phyloP scores from a whole-genome alignment of 768 basidiomycete species.

The Megacollybia marginata region DNA sequence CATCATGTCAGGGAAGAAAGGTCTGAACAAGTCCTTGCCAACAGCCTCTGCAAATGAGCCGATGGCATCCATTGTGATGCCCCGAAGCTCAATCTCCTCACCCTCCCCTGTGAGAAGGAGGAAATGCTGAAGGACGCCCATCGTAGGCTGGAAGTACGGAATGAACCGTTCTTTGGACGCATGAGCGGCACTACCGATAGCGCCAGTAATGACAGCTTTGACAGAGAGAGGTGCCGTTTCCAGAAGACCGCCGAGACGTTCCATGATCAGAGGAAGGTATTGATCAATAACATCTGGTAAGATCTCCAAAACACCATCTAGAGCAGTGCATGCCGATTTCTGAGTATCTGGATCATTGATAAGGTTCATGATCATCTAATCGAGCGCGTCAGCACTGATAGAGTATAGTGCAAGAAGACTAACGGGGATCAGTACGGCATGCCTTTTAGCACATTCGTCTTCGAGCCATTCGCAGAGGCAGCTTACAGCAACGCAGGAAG shows the following conservation, averaged over 20 bases:
- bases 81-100: slow-evolving; percentile 90
- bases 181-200: slow-evolving; percentile 96
- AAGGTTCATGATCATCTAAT: slow-evolving; percentile 81
- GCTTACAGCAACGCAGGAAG: slow-evolving; percentile 91
- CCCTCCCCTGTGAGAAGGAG: slow-evolving; percentile 78
- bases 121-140: slow-evolving; percentile 85
- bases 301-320: slow-evolving; percentile 94
- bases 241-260: slow-evolving; percentile 79
- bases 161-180: slow-evolving; percentile 87
- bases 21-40: slow-evolving; percentile 88
- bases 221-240: slow-evolving; percentile 80
- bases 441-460: slow-evolving; percentile 82
- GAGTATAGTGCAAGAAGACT: slow-evolving; percentile 18
- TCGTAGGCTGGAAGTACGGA: slow-evolving; percentile 91
- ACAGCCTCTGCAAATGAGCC: slow-evolving; percentile 98
- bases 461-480: slow-evolving; percentile 97
- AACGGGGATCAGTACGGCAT: slow-evolving; percentile 80
- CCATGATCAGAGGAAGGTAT: slow-evolving; percentile 93
- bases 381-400: slow-evolving; percentile 3
- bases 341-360: slow-evolving; percentile 85
- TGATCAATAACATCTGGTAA: slow-evolving; percentile 84
- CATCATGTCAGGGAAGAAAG: slow-evolving; percentile 97
- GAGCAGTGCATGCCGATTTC: slow-evolving; percentile 90
- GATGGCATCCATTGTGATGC: slow-evolving; percentile 98
- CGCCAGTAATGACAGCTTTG: slow-evolving; percentile 93